Conservation (phyloP, 352 stramenopile species). For the Globisporangium takayamanum region DNA sequence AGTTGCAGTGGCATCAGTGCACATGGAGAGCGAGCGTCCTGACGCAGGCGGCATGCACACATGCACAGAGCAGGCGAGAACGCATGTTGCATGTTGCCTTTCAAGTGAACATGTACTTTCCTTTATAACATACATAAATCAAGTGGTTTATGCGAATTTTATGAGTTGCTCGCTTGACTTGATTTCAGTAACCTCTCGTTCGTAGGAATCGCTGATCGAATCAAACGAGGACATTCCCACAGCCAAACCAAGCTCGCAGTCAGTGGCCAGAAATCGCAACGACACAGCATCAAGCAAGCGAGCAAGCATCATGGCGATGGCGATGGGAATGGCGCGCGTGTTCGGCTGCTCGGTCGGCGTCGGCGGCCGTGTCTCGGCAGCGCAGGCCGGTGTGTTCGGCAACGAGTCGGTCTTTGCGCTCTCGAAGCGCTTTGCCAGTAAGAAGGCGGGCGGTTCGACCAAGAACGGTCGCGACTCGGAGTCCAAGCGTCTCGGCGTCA, state of each 20-base stretch:
- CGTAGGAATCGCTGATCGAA: no score
- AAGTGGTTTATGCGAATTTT: no score
- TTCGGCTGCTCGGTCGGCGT: conserved; percentile 26
- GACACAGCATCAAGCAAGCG: conserved; percentile 6
- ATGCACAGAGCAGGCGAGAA: no score
- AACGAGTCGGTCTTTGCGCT: conserved; percentile 43
- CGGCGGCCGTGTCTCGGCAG: conserved; percentile 20
- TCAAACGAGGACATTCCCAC: no score
- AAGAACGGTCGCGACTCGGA: conserved; percentile 97
- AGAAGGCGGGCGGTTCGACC: conserved; percentile 96
- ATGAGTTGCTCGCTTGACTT: no score
- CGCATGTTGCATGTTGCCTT: no score
- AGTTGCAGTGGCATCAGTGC: not conserved
- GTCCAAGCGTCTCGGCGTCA: conserved; percentile 95
- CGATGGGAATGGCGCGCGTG: conserved; percentile 65
- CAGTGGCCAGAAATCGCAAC: not conserved
- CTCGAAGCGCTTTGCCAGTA: conserved; percentile 84
- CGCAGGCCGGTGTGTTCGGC: conserved; percentile 6
- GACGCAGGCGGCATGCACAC: no score
- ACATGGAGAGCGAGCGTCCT: not conserved
- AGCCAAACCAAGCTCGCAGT: not conserved
- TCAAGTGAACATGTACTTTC: no score
- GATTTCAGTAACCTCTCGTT: no score
- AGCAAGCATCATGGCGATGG: conserved; percentile 57
- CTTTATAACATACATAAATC: no score